Evolutionary conservation across 140 eudicot genomes (phyloP), one percentile per base, ranked within the genome.

Genomic region (Bidens hawaiensis): DNA sequence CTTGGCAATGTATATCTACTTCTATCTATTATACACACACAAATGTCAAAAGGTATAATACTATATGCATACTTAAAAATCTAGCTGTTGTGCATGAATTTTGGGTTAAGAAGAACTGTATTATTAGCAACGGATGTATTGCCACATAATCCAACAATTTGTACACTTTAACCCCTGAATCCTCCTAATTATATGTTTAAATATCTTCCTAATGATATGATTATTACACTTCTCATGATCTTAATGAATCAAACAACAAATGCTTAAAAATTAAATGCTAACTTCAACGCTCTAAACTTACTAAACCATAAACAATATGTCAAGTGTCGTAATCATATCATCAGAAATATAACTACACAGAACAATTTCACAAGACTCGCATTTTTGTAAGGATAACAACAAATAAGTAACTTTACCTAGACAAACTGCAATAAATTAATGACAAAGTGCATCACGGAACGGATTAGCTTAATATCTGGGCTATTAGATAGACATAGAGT

Each of bases 61-160:
- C 30, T 50, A 23, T 21, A 50, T 12, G 15, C n/a, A 40, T 40
- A 40, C 16, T n/a, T 50, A 25, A 17, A 10, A 1, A 5, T 33
- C 17, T 62, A 30, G 69, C 55, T 12, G 9, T 24, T 50, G 30
- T 63, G 68, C 81, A 85, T 85, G 93, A 83, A 69, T 89, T 64
- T 63, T 89, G 93, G 68, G 86, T 79, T 22, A 85, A n/a, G n/a
- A n/a, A n/a, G n/a, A n/a, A n/a, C n/a, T n/a, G 15, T 9, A 13
- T 3, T 36, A 36, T 30, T 6, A 30, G 36, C 36, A 30, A 34
- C n/a, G n/a, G n/a, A n/a, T n/a, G n/a, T n/a, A n/a, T n/a, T n/a
- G n/a, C n/a, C n/a, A n/a, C n/a, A n/a, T n/a, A n/a, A n/a, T n/a
- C n/a, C n/a, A n/a, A n/a, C n/a, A n/a, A n/a, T 36, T 36, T 36